Conservation (phyloP, 306 rosid genomes). For the Datisca glomerata region DNA sequence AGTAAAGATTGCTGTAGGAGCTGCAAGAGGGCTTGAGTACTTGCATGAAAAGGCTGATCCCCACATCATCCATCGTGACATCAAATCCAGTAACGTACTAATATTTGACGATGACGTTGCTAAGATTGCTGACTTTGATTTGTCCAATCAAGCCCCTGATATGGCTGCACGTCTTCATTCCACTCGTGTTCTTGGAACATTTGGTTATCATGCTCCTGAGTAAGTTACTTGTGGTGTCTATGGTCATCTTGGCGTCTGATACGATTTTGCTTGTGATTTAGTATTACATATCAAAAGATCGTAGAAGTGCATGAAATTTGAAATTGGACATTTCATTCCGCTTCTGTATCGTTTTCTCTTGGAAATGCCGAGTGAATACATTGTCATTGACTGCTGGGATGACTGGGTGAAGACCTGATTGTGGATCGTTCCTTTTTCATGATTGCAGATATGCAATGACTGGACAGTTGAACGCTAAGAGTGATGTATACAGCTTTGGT, state of each 20-base stretch:
- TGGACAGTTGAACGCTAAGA: slow-evolving; percentile 88
- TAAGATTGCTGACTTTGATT: slow-evolving; percentile 79
- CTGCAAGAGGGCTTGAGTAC: slow-evolving; percentile 78
- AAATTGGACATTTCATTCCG: too few relatives aligned
- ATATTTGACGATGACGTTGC: slow-evolving; percentile 71
- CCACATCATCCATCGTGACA: slow-evolving; percentile 72
- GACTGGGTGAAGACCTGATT: too few relatives aligned
- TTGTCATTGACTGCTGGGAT: too few relatives aligned
- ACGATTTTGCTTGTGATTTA: too few relatives aligned
- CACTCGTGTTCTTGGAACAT: slow-evolving; percentile 89
- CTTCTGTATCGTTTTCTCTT: too few relatives aligned
- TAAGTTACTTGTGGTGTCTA: slow-evolving; percentile 28
- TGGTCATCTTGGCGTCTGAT: too few relatives aligned
- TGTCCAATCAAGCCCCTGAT: slow-evolving; percentile 86
- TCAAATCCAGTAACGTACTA: slow-evolving; percentile 81
- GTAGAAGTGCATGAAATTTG: too few relatives aligned
- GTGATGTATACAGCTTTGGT: slow-evolving; percentile 86
- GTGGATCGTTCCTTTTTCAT: too few relatives aligned
- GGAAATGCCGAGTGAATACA: too few relatives aligned
- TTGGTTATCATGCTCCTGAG: slow-evolving; percentile 97
- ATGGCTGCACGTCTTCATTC: slow-evolving; percentile 88
- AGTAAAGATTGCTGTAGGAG: slow-evolving; percentile 78
- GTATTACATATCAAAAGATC: too few relatives aligned
- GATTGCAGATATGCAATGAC: slow-evolving; percentile 60
- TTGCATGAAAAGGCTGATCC: slow-evolving; percentile 73